Percentiles rank a stretch among this genome's conserved stretches.
Evolutionary conservation across 768 basidiomycete species (phyloP).

Genomic region (Rhizopogon sp.): DNA sequence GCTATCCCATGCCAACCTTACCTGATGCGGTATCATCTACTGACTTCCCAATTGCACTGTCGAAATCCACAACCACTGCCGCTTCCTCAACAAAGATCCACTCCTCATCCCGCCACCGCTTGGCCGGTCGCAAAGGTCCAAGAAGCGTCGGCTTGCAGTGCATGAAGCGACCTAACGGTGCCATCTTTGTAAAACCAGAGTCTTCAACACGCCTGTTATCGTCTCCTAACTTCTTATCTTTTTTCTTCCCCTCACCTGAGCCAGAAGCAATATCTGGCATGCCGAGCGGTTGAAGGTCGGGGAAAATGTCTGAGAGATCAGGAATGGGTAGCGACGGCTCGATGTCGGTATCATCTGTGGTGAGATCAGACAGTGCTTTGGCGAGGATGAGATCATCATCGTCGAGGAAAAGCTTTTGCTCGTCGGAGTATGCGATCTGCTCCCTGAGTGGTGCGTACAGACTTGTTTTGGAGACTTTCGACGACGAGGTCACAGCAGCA

Average conservation of each 20-base stretch:
- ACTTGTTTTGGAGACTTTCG: conserved; percentile 37
- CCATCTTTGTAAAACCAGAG: conserved; percentile 67
- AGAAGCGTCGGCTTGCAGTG: conserved; percentile 77
- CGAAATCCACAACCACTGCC: conserved; percentile 34
- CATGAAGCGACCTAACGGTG: conserved; percentile 76
- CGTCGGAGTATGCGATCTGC: conserved; percentile 42
- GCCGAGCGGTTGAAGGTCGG: conserved; percentile 66
- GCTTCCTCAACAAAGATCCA: conserved; percentile 64
- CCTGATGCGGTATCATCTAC: conserved; percentile 49
- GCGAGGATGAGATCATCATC: conserved; percentile 47
- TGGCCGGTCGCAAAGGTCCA: conserved; percentile 78
- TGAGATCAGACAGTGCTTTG: conserved; percentile 40
- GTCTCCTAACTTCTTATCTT: conserved; percentile 54
- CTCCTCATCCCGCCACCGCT: conserved; percentile 58
- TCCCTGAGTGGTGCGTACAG: conserved; percentile 57
- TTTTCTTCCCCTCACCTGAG: conserved; percentile 47
- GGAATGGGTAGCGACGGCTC: conserved; percentile 27
- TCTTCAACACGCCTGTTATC: conserved; percentile 78
- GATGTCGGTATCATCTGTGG: conserved; percentile 16
- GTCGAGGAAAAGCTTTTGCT: conserved; percentile 48
- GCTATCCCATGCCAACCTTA: conserved; percentile 29
- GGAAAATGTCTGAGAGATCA: conserved; percentile 71
- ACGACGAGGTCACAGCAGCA: conserved; percentile 20
- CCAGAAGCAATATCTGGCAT: conserved; percentile 43
- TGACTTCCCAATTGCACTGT: conserved; percentile 34